Conservation (phyloP, 305 asterid species). For the Solanum hybrid region DNA sequence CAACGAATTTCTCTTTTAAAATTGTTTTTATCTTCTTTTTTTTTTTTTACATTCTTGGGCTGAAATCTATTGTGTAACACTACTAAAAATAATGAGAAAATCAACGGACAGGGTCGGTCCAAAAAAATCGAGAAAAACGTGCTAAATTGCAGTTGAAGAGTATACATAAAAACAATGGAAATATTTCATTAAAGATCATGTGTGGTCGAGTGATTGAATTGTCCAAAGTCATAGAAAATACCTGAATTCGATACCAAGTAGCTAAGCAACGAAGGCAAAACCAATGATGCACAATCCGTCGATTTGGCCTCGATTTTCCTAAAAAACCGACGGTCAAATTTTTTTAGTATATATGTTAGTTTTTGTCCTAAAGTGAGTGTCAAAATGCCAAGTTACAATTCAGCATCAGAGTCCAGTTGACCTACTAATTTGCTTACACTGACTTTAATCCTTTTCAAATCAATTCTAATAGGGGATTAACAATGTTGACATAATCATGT, state of each 20-base stretch:
- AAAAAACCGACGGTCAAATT: background rate
- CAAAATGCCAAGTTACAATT: background rate
- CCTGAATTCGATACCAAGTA: background rate
- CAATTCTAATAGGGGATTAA: background rate
- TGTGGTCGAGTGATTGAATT: background rate
- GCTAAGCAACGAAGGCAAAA: background rate
- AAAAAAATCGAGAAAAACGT: too few species aligned
- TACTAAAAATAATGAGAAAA: too few species aligned
- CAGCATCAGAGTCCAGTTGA: background rate
- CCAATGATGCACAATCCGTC: background rate
- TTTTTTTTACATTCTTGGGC: background rate
- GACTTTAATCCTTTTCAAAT: background rate
- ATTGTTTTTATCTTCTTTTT: background rate
- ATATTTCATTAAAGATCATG: background rate
- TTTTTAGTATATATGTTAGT: background rate
- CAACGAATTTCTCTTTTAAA: background rate
- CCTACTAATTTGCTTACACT: background rate
- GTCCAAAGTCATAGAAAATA: too few species aligned
- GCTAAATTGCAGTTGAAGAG: too few species aligned
- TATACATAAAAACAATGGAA: background rate
- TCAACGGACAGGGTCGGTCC: too few species aligned
- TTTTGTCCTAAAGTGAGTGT: background rate
- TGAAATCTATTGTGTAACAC: background rate
- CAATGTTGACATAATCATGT: background rate
- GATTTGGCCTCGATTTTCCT: too few species aligned